phyloP scores from a whole-genome alignment of 805 yeast species.

The Limtongia smithiae region DNA sequence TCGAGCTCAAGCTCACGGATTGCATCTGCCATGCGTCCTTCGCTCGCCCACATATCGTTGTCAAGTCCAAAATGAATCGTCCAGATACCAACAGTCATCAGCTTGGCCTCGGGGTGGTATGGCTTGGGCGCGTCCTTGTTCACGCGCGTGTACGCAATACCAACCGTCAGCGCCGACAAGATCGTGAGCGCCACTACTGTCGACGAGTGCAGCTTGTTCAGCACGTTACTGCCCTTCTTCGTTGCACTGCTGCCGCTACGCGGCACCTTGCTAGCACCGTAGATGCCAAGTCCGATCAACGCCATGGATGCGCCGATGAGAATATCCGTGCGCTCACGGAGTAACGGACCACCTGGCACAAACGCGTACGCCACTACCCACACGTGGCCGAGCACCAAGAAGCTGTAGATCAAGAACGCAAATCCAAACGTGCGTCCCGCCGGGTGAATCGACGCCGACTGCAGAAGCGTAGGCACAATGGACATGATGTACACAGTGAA shows the following conservation, averaged over 20 bases:
- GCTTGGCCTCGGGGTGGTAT: constrained; percentile 59
- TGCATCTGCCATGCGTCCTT: constrained; percentile 80
- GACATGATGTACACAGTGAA: constrained; percentile 53
- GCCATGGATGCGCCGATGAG: constrained; percentile 57
- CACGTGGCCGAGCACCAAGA: constrained; percentile 74
- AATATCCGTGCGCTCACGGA: constrained; percentile 85
- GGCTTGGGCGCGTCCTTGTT: constrained; percentile 62
- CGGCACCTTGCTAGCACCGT: constrained; percentile 31
- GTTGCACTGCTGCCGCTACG: constrained; percentile 22
- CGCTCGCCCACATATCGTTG: constrained; percentile 97
- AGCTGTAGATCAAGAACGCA: constrained; percentile 46
- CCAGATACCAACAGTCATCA: constrained; percentile 96
- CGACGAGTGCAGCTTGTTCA: constrained; percentile 15
- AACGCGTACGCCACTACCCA: constrained; percentile 99
- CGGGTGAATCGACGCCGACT: constrained; percentile 51
- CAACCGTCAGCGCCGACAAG: constrained; percentile 46
- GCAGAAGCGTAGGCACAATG: constrained; percentile 31
- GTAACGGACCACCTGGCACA: constrained; percentile 86
- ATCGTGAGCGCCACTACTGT: constrained; percentile 36
- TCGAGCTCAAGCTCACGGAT: constrained; percentile 85
- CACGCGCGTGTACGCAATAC: constrained; percentile 55
- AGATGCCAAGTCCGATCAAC: constrained; percentile 53
- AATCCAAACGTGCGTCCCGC: constrained; percentile 48
- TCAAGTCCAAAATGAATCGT: constrained; percentile 96
- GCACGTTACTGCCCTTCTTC: constrained; percentile 22